These are phyloP conservation scores for Penicillium frequentans DNA, from an alignment of 2,329 filamentous ascomycete species.

Conservation along the genomic window DNA sequence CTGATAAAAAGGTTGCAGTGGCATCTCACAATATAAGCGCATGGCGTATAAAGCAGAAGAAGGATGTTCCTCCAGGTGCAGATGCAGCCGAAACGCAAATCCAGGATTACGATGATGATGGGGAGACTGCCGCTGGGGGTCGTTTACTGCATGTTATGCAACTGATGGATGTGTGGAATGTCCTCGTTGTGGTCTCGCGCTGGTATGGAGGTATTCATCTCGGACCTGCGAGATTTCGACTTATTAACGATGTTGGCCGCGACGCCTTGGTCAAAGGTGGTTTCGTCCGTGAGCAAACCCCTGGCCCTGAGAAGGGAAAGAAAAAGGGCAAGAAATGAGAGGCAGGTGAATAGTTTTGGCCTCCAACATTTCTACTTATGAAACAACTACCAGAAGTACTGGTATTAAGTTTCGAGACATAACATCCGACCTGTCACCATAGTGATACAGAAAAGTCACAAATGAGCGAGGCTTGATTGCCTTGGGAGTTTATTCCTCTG, in stretches of 20 bases:
- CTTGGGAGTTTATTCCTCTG: background rate
- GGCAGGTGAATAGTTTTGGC: background rate
- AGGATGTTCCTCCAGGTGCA: constrained; percentile 2
- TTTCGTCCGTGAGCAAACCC: constrained; percentile 55
- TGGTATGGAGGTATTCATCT: constrained; percentile 95
- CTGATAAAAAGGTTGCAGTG: constrained; percentile 78
- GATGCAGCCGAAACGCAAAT: constrained; percentile 55
- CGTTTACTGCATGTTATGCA: constrained; percentile 88
- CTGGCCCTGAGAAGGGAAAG: constrained; percentile 52
- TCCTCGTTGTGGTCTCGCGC: constrained; percentile 86
- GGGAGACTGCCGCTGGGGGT: constrained; percentile 86
- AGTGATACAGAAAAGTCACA: background rate
- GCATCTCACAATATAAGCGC: constrained; percentile 96
- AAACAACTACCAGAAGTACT: background rate
- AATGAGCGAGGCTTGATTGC: background rate
- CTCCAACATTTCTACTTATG: background rate
- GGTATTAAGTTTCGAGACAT: background rate
- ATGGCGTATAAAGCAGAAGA: constrained; percentile 70
- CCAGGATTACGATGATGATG: constrained; percentile 95
- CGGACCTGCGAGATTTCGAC: constrained; percentile 82
- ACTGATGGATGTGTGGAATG: constrained; percentile 90
- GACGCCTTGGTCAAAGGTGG: constrained; percentile 80
- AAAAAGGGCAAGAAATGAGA: constrained; percentile 51
- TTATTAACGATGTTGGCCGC: constrained; percentile 84
- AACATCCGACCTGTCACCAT: background rate